Percentiles rank a stretch among this genome's conserved stretches.
Conservation (phyloP, 2,329 filamentous ascomycete genomes). For the Pseudogymnoascus sp. region DNA sequence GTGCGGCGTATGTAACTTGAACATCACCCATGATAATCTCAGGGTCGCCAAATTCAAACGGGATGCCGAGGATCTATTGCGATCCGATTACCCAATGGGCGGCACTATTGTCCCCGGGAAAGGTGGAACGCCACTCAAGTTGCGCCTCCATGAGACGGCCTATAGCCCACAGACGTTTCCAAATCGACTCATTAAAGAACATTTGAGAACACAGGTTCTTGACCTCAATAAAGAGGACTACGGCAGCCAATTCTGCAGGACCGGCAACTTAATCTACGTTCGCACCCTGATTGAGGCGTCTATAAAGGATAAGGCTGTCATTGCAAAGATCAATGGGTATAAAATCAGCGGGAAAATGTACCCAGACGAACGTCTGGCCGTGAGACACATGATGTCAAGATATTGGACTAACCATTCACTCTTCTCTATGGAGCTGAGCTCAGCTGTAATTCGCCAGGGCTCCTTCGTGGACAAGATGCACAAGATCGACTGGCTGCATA, state of each 20-base stretch:
- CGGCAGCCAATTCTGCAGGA: neutral
- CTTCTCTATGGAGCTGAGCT: conserved; percentile 56
- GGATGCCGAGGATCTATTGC: conserved; percentile 44
- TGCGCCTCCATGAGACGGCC: conserved; percentile 19
- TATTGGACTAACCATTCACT: conserved; percentile 61
- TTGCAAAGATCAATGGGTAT: conserved; percentile 35
- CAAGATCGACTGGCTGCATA: conserved; percentile 69
- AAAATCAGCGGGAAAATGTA: conserved; percentile 12
- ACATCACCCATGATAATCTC: conserved; percentile 49
- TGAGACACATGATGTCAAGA: conserved; percentile 59
- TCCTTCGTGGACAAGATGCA: conserved; percentile 66
- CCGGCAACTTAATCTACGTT: conserved; percentile 31
- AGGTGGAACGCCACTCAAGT: conserved; percentile 39
- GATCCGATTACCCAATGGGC: conserved; percentile 47
- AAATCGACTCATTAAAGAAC: conserved; percentile 45
- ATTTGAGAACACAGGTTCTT: conserved; percentile 36
- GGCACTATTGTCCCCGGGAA: conserved; percentile 54
- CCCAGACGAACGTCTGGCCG: conserved; percentile 32
- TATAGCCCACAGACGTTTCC: conserved; percentile 40
- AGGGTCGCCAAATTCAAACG: conserved; percentile 51
- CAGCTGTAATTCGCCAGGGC: conserved; percentile 57
- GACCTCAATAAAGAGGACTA: conserved; percentile 22
- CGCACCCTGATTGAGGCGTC: conserved; percentile 40
- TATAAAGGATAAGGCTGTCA: conserved; percentile 29
- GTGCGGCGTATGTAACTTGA: conserved; percentile 44